Evolutionary conservation across 768 basidiomycete genomes (phyloP).

Genomic region (Boletus rubescentipes): DNA sequence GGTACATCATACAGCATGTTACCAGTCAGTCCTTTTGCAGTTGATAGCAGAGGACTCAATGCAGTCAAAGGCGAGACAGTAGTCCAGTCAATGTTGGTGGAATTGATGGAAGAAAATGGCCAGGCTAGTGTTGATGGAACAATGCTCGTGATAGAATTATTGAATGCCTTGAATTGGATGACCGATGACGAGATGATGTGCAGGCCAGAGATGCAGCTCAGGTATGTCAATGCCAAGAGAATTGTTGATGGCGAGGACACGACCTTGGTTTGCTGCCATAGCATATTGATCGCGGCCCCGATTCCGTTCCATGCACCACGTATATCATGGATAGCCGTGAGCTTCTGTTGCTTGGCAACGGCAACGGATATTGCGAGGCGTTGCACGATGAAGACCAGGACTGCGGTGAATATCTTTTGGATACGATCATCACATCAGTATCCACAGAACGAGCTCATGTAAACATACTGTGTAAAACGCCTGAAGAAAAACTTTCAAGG

Average conservation of each 20-base stretch:
- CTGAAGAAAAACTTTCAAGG: neutral
- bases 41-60: neutral
- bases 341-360: slow-evolving; percentile 8
- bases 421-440: neutral
- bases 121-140: slow-evolving; percentile 2
- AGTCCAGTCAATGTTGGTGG: neutral
- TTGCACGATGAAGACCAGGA: slow-evolving; percentile 16
- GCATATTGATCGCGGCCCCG: slow-evolving; percentile 13
- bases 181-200: slow-evolving; percentile 26
- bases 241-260: slow-evolving; percentile 2
- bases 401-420: slow-evolving; percentile 16
- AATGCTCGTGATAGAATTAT: neutral
- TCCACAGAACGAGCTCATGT: too few species aligned
- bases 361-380: slow-evolving; percentile 7
- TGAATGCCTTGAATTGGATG: slow-evolving; percentile 19
- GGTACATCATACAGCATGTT: slow-evolving; percentile 21
- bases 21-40: slow-evolving; percentile 11
- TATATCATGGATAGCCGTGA: slow-evolving; percentile 22
- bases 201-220: slow-evolving; percentile 15
- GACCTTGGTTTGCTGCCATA: slow-evolving; percentile 23
- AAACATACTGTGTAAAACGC: neutral
- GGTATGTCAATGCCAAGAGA: slow-evolving; percentile 13
- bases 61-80: neutral
- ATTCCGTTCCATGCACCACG: slow-evolving; percentile 24
- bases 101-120: neutral